These are phyloP conservation scores for Nectriaceae sp. DNA, from an alignment of 2,329 filamentous ascomycete genomes.

Conservation along the genomic window DNA sequence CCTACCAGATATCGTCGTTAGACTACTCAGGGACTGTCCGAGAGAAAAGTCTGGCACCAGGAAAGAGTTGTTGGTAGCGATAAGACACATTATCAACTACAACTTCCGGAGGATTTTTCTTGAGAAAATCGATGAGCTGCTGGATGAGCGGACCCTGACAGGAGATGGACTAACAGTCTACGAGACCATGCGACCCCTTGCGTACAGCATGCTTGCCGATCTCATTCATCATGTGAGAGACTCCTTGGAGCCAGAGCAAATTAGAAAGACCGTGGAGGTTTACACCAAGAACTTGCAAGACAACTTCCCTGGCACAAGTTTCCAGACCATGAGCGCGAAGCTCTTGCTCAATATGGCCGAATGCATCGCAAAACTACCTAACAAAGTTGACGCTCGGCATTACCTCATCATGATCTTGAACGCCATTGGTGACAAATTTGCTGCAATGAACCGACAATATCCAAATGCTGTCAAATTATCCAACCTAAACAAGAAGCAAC, in stretches of 20 bases:
- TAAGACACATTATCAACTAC: conserved; percentile 98
- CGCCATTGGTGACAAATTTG: conserved; percentile 97
- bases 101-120: conserved; percentile 96
- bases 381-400: conserved; percentile 92
- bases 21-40: conserved; percentile 89
- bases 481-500: conserved; percentile 71
- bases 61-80: conserved; percentile 94
- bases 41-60: conserved; percentile 90
- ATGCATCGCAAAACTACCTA: conserved; percentile 89
- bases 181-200: conserved; percentile 91
- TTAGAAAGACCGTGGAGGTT: conserved; percentile 92
- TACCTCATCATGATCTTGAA: conserved; percentile 97
- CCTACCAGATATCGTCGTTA: conserved; percentile 86
- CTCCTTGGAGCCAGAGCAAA: conserved; percentile 84
- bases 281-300: conserved; percentile 97
- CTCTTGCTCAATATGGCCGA: conserved; percentile 97
- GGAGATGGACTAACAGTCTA: conserved; percentile 96
- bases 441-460: conserved; percentile 96
- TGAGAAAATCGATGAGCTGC: conserved; percentile 88
- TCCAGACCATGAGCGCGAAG: conserved; percentile 99
- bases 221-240: conserved; percentile 96
- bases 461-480: conserved; percentile 93
- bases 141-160: conserved; percentile 92
- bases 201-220: conserved; percentile 98
- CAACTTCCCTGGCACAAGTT: conserved; percentile 94